These are phyloP conservation scores for Lactifluus volemus DNA, from an alignment of 768 basidiomycete species.

Conservation along the genomic window DNA sequence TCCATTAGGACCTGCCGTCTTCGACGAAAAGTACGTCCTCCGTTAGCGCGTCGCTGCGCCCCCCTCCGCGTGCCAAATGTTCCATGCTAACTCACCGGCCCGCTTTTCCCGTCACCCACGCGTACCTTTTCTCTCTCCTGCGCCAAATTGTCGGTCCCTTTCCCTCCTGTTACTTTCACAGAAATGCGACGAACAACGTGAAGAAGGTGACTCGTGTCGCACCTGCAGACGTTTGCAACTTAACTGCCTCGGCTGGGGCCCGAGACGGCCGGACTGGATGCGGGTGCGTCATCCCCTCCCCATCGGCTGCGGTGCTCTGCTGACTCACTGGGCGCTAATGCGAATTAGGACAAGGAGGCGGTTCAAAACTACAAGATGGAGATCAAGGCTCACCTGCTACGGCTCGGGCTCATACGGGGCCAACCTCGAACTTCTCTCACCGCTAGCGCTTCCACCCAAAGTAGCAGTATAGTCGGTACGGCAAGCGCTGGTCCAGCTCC, in stretches of 20 bases:
- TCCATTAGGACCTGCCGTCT: slow-evolving; percentile 68
- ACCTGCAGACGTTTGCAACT: slow-evolving; percentile 77
- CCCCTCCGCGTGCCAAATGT: background rate
- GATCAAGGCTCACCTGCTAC: slow-evolving; percentile 73
- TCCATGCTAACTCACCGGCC: slow-evolving; percentile 17
- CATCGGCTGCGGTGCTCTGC: slow-evolving; percentile 3
- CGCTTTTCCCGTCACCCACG: slow-evolving; percentile 9
- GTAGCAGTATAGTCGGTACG: slow-evolving; percentile 5
- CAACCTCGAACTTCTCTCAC: slow-evolving; percentile 57
- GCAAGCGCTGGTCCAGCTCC: background rate
- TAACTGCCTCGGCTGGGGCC: slow-evolving; percentile 78
- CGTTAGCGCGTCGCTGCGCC: slow-evolving; percentile 1
- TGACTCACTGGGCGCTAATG: slow-evolving; percentile 20
- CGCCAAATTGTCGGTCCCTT: slow-evolving; percentile 23
- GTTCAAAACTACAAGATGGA: slow-evolving; percentile 78
- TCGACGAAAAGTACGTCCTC: slow-evolving; percentile 58
- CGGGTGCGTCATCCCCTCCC: slow-evolving; percentile 37
- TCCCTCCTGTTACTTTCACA: slow-evolving; percentile 24
- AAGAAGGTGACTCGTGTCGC: slow-evolving; percentile 62
- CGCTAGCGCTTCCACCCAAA: slow-evolving; percentile 28
- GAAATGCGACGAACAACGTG: slow-evolving; percentile 87
- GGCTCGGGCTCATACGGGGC: slow-evolving; percentile 72
- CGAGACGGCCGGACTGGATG: slow-evolving; percentile 86
- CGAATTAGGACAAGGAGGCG: slow-evolving; percentile 63
- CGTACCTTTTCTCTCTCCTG: background rate